Base-by-base conservation (phyloP, 169 alveolate genomes). In the Cryptosporidium parvum region DNA sequence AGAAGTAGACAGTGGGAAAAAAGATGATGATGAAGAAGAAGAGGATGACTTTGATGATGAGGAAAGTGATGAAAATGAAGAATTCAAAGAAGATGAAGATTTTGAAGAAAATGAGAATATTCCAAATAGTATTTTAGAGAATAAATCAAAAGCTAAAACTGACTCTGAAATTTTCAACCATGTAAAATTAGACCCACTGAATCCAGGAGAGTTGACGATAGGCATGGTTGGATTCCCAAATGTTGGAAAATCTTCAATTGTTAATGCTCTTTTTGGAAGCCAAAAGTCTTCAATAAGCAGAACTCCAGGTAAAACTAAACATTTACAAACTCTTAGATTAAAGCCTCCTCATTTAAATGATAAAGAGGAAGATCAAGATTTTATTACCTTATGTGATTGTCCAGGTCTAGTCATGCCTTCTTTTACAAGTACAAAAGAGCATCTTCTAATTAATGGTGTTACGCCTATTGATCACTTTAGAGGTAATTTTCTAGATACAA, bases 171-270 rank as follows among this genome's bases (percentile, higher is more conserved):
- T 56, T 23, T n/a, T 8, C 67, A 70, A 23, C 61, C 73, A 75
- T 67, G 85, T 80, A 62, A 37, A 52, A 7, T 42, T 70, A 44
- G 91, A 70, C 44, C 68, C 92, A 35, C 26, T 91, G 37, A 70
- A 69, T 26, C 89, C 89, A 26, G 89, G 89, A 31, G 75, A 80
- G 29, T 31, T 44, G 51, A 94, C 95, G 62, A 96, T 98, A 23
- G 99, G 99, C 21, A 95, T 96, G 93, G 98, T 98, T 9, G 99
- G 99, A n/a, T 98, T 95, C 92, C 99, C 99, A 18, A 98, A 98
- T 92, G 99, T 98, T n/a, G 99, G 99, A 37, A 98, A 98, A 93
- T 96, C 99, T 53, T 97, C 99, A 26, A 96, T 98, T 52, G 98
- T 98, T 62, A 98, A 98, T 89, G 98, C 98, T n/a, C 94, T 98